Evolutionary conservation across 1,284 basidiomycete genomes (phyloP), one percentile per base, ranked within the genome.

Genomic region (Microbotryum silenes-acaulis): DNA sequence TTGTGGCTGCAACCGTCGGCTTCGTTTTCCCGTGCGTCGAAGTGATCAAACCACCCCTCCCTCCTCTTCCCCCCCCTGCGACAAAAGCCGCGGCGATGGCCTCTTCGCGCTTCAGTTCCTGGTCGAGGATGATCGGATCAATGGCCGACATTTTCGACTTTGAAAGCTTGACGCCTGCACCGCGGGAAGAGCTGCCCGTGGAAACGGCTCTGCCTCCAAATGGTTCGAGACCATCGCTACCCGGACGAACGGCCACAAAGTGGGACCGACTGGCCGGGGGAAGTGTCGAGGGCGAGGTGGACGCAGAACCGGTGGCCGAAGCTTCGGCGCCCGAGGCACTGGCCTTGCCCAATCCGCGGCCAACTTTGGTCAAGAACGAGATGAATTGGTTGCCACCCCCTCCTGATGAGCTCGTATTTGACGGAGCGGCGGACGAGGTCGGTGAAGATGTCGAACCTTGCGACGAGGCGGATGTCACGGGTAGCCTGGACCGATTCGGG

Each of bases 21-120:
- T 51, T 47, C 14, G 67, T 61, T 31, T 68, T 66, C 4, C 57
- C 57, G 27, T 63, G 61, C 16, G 67, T 59, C 44, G 64, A 61
- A 1, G 60, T 60, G 56, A 67, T 64, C 46, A 69, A 67, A 6
- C 67, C 67, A 27, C 65, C 67, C 59, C 29, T 58, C 52, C 31
- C 37, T 31, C 29, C 45, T 51, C 54, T 12, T 27, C 16, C 46
- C n/a, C 42, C 37, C 14, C 10, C 25, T 6, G 29, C 31, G n/a
- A 42, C 37, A 18, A 42, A 42, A 18, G 37, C 37, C 16, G 37
- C 37, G 3, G 37, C 37, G 37, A 42, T 42, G 37, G 37, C 37
- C 37, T 42, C 37, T 18, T 45, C 47, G 21, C 57, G 42, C 16
- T 31, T 54, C 29, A 16, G 16, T 33, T 6, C 27, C 18, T 56